Conservation (phyloP, 352 stramenopile genomes). For the Phytophthora brassicae region DNA sequence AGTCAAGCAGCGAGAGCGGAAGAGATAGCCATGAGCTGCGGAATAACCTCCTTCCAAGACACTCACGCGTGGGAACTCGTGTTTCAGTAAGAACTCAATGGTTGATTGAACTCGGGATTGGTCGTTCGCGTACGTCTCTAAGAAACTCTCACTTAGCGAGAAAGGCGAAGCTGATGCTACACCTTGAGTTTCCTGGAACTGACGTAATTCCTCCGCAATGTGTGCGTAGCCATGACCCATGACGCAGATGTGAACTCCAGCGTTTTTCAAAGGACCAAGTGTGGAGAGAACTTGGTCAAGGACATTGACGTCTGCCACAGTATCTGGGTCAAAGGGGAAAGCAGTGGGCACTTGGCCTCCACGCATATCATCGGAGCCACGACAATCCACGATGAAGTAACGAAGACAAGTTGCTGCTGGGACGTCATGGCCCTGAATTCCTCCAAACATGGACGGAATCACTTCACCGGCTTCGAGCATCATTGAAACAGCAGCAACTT, state of each 20-base stretch:
- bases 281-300: constrained; percentile 72
- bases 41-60: constrained; percentile 75
- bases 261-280: constrained; percentile 60
- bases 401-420: constrained; percentile 38
- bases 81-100: constrained; percentile 73
- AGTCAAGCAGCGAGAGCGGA: constrained; percentile 51
- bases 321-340: constrained; percentile 75
- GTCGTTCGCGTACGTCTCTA: constrained; percentile 69
- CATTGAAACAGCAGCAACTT: constrained; percentile 53
- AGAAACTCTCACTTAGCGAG: constrained; percentile 51
- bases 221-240: constrained; percentile 80
- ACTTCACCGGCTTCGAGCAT: constrained; percentile 60
- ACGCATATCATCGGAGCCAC: constrained; percentile 39
- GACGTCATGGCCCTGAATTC: constrained; percentile 52
- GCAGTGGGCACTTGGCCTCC: constrained; percentile 71
- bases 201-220: constrained; percentile 58
- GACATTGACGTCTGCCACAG: constrained; percentile 47
- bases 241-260: constrained; percentile 70
- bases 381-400: constrained; percentile 83
- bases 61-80: constrained; percentile 73
- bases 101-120: constrained; percentile 66
- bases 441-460: constrained; percentile 70
- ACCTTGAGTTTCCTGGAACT: constrained; percentile 34
- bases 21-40: constrained; percentile 53
- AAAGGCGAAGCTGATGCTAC: constrained; percentile 42